Percentiles rank a stretch among this genome's conserved stretches.
phyloP scores from a whole-genome alignment of 106 monocot species.

The Dendrobium chrysotoxum region DNA sequence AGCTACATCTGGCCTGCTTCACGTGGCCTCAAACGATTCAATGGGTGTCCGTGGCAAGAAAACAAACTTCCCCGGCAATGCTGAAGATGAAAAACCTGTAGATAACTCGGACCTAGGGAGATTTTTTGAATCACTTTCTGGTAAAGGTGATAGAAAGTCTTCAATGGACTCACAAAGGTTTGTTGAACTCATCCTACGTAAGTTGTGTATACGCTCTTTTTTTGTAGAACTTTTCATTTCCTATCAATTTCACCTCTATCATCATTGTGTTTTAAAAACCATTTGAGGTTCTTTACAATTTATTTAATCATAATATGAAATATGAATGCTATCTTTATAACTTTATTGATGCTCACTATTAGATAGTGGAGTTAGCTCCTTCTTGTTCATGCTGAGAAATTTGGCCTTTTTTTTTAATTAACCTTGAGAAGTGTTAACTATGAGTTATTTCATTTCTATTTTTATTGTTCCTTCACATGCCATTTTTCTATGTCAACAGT shows the following conservation, averaged over 20 bases:
- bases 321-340: background rate
- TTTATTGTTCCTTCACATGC: background rate
- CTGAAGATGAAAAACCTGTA: constrained; percentile 4
- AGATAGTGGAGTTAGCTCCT: background rate
- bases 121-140: constrained; percentile 28
- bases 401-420: background rate
- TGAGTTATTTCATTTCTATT: background rate
- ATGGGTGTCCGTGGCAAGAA: background rate
- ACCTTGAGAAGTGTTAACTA: background rate
- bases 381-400: background rate
- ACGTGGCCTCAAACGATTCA: background rate
- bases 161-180: constrained; percentile 42
- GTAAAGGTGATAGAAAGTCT: constrained; percentile 16
- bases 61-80: background rate
- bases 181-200: background rate
- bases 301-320: background rate
- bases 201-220: background rate
- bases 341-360: background rate
- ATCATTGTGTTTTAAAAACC: background rate
- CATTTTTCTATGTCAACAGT: background rate
- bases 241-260: background rate
- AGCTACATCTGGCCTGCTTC: background rate
- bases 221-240: background rate
- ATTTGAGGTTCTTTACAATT: background rate
- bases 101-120: constrained; percentile 30